phyloP scores from a whole-genome alignment of 2,329 filamentous ascomycete species.

The Clonostachys chloroleuca region DNA sequence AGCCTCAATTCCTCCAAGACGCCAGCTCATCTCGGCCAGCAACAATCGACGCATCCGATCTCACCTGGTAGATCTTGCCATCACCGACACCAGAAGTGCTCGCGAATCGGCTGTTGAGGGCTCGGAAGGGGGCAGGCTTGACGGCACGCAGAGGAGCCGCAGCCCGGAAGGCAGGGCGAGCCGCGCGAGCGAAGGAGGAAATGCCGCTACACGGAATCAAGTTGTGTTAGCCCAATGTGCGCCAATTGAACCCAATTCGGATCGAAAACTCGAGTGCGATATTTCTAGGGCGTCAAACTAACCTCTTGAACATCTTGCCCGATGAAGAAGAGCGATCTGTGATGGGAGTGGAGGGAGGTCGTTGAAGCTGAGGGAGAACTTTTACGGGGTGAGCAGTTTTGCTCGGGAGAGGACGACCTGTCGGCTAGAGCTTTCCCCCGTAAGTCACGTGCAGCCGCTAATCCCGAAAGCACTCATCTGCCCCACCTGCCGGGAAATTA shows the following conservation, averaged over 20 bases:
- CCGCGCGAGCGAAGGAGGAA: slow-evolving; percentile 59
- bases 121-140: slow-evolving; percentile 51
- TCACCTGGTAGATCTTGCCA: slow-evolving; percentile 68
- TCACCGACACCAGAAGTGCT: slow-evolving; percentile 53
- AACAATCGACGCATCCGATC: slow-evolving; percentile 9
- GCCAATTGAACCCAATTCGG: slow-evolving; percentile 36
- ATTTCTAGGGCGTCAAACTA: slow-evolving; percentile 31
- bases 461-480: slow-evolving; percentile 16
- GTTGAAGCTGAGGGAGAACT: slow-evolving; percentile 42
- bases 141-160: slow-evolving; percentile 52
- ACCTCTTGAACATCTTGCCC: slow-evolving; percentile 82
- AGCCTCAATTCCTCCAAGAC: slow-evolving; percentile 3
- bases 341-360: slow-evolving; percentile 54
- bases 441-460: slow-evolving; percentile 29
- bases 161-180: slow-evolving; percentile 57
- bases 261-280: slow-evolving; percentile 14
- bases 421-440: slow-evolving; percentile 36
- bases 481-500: slow-evolving; percentile 5
- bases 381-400: slow-evolving; percentile 45
- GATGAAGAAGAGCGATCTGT: slow-evolving; percentile 62
- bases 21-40: slow-evolving; percentile 2
- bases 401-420: slow-evolving; percentile 34
- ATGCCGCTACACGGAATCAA: slow-evolving; percentile 50
- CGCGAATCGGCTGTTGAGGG: slow-evolving; percentile 53
- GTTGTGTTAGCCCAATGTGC: slow-evolving; percentile 37